Evolutionary conservation across 805 yeast genomes (phyloP).

Genomic region (Suhomyces emberorum): DNA sequence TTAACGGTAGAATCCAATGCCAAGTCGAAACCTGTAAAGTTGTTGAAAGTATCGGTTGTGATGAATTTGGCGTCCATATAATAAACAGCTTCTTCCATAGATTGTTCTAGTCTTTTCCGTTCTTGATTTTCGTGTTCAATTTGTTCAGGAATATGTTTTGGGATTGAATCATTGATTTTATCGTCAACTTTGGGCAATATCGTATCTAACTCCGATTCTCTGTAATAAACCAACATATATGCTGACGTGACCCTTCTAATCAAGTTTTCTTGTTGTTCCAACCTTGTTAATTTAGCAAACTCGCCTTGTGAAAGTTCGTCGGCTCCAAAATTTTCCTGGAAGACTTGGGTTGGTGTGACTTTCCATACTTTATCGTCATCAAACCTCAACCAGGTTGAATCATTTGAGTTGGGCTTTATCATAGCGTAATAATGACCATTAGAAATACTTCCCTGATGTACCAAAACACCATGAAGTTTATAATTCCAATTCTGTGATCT

Average conservation of each 20-base stretch:
- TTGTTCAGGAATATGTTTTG: conserved; percentile 63
- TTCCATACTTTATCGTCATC: conserved; percentile 95
- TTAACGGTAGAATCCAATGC: conserved; percentile 56
- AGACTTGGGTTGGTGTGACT: conserved; percentile 80
- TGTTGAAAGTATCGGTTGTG: conserved; percentile 50
- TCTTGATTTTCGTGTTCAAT: conserved; percentile 62
- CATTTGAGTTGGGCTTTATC: conserved; percentile 71
- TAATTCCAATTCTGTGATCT: conserved; percentile 67
- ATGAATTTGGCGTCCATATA: conserved; percentile 52
- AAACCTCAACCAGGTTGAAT: conserved; percentile 76
- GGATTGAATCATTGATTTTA: conserved; percentile 40
- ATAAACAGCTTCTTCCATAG: conserved; percentile 58
- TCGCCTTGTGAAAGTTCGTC: conserved; percentile 51
- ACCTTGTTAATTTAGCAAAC: conserved; percentile 50
- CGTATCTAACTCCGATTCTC: conserved; percentile 54
- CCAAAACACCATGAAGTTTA: conserved; percentile 87
- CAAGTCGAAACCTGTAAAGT: conserved; percentile 71
- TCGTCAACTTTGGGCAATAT: conserved; percentile 60
- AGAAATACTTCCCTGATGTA: conserved; percentile 93
- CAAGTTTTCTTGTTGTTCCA: conserved; percentile 58
- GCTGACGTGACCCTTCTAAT: conserved; percentile 88
- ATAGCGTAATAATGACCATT: conserved; percentile 96
- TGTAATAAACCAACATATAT: conserved; percentile 91
- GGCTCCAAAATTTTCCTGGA: conserved; percentile 90
- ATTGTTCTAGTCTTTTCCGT: conserved; percentile 51